Evolutionary conservation across 768 basidiomycete genomes (phyloP).

Genomic region (Chlorophyllum brunneum): DNA sequence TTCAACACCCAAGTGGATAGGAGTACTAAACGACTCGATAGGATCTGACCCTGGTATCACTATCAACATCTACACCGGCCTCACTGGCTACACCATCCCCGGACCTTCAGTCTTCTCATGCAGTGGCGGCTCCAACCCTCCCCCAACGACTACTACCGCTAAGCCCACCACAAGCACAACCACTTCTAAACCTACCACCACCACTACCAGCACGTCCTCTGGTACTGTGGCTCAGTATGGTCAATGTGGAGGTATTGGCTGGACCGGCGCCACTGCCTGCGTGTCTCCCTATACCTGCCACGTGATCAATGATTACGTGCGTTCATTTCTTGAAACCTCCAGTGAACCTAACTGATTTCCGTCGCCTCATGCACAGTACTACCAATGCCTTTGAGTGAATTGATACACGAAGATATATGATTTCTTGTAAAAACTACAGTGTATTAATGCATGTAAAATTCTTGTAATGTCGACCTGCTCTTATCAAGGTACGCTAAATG

Average conservation of each 20-base stretch:
- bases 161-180: conserved; percentile 15
- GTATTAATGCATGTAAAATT: too few relatives aligned
- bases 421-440: too few relatives aligned
- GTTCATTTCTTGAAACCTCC: background rate
- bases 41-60: conserved; percentile 14
- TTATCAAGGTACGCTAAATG: too few relatives aligned
- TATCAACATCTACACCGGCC: conserved; percentile 15
- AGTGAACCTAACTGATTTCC: background rate
- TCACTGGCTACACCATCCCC: conserved; percentile 17
- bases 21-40: background rate
- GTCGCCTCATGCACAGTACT: conserved; percentile 25
- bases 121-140: conserved; percentile 19
- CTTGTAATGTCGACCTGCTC: too few relatives aligned
- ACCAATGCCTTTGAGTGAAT: conserved; percentile 23
- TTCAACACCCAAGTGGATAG: background rate
- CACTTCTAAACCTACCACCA: conserved; percentile 17
- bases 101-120: conserved; percentile 39
- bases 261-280: conserved; percentile 17
- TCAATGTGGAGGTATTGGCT: conserved; percentile 37
- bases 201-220: background rate
- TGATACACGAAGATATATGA: too few relatives aligned
- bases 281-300: conserved; percentile 20
- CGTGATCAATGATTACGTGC: conserved; percentile 19
- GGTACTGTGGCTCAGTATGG: conserved; percentile 36
- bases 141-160: conserved; percentile 10